Conservation (phyloP, 2,329 filamentous ascomycete species). For the Fusarium pseudonygamai region DNA sequence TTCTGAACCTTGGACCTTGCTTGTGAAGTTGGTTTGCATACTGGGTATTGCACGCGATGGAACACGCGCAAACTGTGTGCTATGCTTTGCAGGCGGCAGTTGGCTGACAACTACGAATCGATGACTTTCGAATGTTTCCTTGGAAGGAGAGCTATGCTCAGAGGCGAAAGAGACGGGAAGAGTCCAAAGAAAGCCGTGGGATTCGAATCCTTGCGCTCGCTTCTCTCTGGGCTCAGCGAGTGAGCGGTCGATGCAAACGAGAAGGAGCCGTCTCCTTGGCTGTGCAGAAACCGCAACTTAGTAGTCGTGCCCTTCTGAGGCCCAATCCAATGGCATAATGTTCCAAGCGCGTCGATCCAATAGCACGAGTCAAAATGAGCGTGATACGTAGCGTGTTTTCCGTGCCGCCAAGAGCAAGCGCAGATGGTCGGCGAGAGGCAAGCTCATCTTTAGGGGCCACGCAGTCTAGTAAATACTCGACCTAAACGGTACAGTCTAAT, state of each 20-base stretch:
- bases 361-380: not conserved
- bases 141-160: slow-evolving; percentile 21
- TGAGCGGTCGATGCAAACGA: slow-evolving; percentile 29
- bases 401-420: slow-evolving; percentile 15
- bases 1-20: not conserved
- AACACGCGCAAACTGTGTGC: slow-evolving; percentile 8
- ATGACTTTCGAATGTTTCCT: slow-evolving; percentile 14
- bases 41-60: not conserved
- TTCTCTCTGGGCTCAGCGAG: slow-evolving; percentile 33
- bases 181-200: slow-evolving; percentile 37
- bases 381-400: slow-evolving; percentile 5
- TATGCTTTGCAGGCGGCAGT: slow-evolving; percentile 30
- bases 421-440: slow-evolving; percentile 9
- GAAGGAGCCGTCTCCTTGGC: slow-evolving; percentile 32
- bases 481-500: slow-evolving; percentile 2
- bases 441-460: slow-evolving; percentile 26
- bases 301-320: slow-evolving; percentile 22
- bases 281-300: slow-evolving; percentile 17
- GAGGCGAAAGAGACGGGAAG: slow-evolving; percentile 29
- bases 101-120: slow-evolving; percentile 1
- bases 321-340: slow-evolving; percentile 10
- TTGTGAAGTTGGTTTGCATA: not conserved
- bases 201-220: slow-evolving; percentile 42
- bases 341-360: slow-evolving; percentile 9
- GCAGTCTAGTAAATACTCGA: slow-evolving; percentile 15